Conservation (phyloP, 2,329 filamentous ascomycete species). For the Fusarium buxicola region DNA sequence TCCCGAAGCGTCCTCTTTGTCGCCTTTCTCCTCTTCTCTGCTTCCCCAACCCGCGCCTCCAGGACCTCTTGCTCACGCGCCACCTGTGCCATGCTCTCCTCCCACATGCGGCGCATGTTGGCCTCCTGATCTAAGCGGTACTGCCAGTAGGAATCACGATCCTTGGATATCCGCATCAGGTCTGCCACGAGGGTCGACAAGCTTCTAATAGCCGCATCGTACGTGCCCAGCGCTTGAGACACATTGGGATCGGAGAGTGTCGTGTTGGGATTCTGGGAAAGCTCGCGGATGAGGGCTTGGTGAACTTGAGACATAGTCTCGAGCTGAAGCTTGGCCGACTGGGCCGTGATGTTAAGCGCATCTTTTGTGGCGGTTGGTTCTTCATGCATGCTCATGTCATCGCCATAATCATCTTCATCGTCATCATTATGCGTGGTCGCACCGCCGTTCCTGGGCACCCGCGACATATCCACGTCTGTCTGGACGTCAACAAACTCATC, state of each 20-base stretch:
- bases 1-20: constrained; percentile 92
- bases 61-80: constrained; percentile 93
- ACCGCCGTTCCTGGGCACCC: constrained; percentile 51
- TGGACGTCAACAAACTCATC: constrained; percentile 63
- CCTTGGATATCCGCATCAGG: constrained; percentile 89
- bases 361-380: constrained; percentile 83
- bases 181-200: constrained; percentile 87
- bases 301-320: constrained; percentile 91
- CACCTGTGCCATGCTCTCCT: constrained; percentile 98
- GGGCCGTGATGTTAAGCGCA: constrained; percentile 95
- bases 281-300: constrained; percentile 79
- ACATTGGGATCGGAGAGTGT: constrained; percentile 82
- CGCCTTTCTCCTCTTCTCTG: constrained; percentile 87
- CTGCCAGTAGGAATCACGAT: constrained; percentile 97
- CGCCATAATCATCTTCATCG: constrained; percentile 79
- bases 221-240: constrained; percentile 82
- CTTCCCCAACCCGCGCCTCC: constrained; percentile 87
- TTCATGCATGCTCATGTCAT: constrained; percentile 82
- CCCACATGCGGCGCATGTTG: constrained; percentile 95
- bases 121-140: constrained; percentile 91
- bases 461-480: constrained; percentile 57
- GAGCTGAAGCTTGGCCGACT: constrained; percentile 92
- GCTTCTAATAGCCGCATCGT: constrained; percentile 90
- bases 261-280: constrained; percentile 73
- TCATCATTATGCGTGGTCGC: constrained; percentile 63